phyloP scores from a whole-genome alignment of 2,329 filamentous ascomycete genomes.

The Ascochyta lentis region DNA sequence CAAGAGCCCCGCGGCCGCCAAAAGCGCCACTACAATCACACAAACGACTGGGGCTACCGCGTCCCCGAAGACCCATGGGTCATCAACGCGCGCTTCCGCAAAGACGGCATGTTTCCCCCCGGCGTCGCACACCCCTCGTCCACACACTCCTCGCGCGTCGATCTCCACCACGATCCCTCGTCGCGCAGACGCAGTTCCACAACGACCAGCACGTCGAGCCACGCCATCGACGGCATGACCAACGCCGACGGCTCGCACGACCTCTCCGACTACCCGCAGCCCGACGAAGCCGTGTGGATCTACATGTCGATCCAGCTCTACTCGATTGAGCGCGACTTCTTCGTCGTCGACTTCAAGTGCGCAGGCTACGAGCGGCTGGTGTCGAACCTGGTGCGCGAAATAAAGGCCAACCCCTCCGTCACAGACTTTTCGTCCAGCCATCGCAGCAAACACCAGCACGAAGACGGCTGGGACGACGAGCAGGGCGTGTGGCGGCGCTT shows the following conservation, averaged over 20 bases:
- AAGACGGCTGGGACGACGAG: constrained; percentile 45
- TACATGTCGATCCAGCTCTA: constrained; percentile 82
- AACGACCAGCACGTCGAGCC: constrained; percentile 41
- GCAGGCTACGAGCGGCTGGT: constrained; percentile 93
- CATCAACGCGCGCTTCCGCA: constrained; percentile 87
- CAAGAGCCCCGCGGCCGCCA: constrained; percentile 43
- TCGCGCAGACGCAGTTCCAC: constrained; percentile 39
- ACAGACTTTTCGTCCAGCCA: constrained; percentile 19
- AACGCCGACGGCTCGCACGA: constrained; percentile 22
- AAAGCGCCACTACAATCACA: constrained; percentile 52
- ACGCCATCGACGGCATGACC: constrained; percentile 40
- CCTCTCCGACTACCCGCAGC: constrained; percentile 44
- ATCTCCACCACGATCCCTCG: constrained; percentile 49
- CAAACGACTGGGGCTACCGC: constrained; percentile 70
- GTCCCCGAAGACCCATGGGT: constrained; percentile 96
- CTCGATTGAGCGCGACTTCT: constrained; percentile 83
- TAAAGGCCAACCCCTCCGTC: constrained; percentile 38
- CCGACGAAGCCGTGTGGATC: constrained; percentile 79
- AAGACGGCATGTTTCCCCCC: constrained; percentile 73
- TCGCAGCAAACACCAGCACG: constrained; percentile 23
- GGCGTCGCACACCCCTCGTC: constrained; percentile 58
- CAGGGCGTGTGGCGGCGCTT: constrained; percentile 44
- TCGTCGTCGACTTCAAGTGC: constrained; percentile 98
- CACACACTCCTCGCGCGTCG: constrained; percentile 56
- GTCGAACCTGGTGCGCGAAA: constrained; percentile 50